Evolutionary conservation across 345 rosid species (phyloP), one percentile per base, ranked within the genome.

Genomic region (Abelmoschus esculentus): DNA sequence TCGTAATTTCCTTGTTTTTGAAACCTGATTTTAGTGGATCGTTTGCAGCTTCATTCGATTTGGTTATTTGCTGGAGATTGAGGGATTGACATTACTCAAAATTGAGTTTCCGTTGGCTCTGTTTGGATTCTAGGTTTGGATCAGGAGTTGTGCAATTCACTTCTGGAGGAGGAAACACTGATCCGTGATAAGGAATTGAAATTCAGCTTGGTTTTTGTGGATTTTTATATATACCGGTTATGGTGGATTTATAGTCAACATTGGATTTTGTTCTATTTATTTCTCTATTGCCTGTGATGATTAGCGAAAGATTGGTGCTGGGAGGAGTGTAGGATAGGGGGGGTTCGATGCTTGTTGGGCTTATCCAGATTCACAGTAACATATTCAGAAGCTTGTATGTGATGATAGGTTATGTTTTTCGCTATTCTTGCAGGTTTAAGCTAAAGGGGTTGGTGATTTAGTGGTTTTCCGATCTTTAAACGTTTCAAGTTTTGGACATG

Each of bases 401-500:
- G 61, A 78, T 80, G 83, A 80, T 60, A 63, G 83, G 80, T 74
- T 71, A 68, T 61, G 78, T 72, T 79, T 80, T 78, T 80, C 61
- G 63, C 66, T 61, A 64, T 65, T 77, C 73, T 69, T 77, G 78
- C 74, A 71, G 78, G 56, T 55, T 78, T 58, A 59, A 58, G 73
- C 73, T 71, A 32, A 80, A 66, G 66, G 50, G 38, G 36, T 71
- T 56, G 73, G 72, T 65, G 70, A 56, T 67, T 47, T 76, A 77
- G 78, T 75, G 74, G 69, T 73, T 59, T 77, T 76, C 53, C 63
- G 61, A 44, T 59, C 74, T 77, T 72, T 28, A 6, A 42, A 38
- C 71, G 29, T 60, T 62, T 55, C 61, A 72, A 62, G 66, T 57
- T 76, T 80, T 78, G 89, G 93, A 86, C 83, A 95, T 95, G 99